A percentile compares a stretch with the other conserved stretches of the same genome.
Conservation (phyloP, 352 stramenopile genomes). For the Phytophthora litchii region DNA sequence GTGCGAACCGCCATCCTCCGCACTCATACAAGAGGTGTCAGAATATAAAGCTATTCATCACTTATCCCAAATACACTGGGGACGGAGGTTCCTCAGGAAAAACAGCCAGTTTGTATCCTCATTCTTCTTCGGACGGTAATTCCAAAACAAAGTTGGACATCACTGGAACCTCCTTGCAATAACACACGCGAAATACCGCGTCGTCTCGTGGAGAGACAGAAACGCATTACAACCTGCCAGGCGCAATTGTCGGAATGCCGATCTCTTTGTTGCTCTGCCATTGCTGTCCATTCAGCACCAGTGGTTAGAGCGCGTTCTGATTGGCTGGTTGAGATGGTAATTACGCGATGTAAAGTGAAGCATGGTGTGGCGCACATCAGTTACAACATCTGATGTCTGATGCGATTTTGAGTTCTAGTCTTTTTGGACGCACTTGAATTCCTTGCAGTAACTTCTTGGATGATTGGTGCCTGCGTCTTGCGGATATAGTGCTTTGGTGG, state of each 20-base stretch:
- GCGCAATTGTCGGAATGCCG: conserved; percentile 33
- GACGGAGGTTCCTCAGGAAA: conserved; percentile 74
- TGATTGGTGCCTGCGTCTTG: conserved; percentile 69
- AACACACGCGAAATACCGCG: neutral
- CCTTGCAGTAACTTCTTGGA: conserved; percentile 60
- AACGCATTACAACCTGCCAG: neutral
- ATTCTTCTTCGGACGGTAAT: conserved; percentile 89
- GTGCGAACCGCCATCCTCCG: conserved; percentile 51
- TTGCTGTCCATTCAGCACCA: conserved; percentile 32
- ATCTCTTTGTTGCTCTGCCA: neutral
- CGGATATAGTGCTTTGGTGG: conserved; percentile 83
- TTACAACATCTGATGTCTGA: neutral
- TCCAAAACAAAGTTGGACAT: conserved; percentile 87
- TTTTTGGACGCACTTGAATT: conserved; percentile 17
- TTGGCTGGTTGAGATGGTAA: conserved; percentile 23
- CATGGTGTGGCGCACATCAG: conserved; percentile 8
- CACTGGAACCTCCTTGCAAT: conserved; percentile 61
- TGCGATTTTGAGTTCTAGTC: conserved; percentile 10
- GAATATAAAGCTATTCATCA: conserved; percentile 92
- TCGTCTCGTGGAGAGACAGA: too few species aligned
- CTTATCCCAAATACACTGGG: conserved; percentile 38
- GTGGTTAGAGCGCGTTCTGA: conserved; percentile 11
- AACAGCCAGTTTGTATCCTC: conserved; percentile 89
- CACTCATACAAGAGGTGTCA: conserved; percentile 93
- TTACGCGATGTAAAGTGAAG: conserved; percentile 24